phyloP scores from a whole-genome alignment of 2,329 filamentous ascomycete species.

The Neocatenulostroma microsporum region DNA sequence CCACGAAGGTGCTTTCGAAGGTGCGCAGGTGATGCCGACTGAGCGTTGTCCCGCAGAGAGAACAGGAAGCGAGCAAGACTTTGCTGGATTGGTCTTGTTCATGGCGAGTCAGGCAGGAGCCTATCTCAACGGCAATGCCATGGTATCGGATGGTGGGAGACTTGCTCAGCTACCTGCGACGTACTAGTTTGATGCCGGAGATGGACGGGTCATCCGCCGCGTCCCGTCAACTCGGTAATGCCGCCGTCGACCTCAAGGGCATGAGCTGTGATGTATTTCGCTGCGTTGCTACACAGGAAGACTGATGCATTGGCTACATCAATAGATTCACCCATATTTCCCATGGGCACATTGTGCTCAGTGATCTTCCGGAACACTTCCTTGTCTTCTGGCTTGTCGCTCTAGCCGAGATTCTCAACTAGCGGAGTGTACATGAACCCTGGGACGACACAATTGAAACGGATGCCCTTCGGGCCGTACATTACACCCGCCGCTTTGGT shows the following conservation, averaged over 20 bases:
- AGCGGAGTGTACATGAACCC: constrained; percentile 52
- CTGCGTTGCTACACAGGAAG: constrained; percentile 75
- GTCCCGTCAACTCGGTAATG: constrained; percentile 22
- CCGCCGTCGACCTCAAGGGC: constrained; percentile 45
- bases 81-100: constrained; percentile 59
- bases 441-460: constrained; percentile 49
- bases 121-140: constrained; percentile 57
- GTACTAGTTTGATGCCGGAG: constrained; percentile 38
- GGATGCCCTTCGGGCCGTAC: constrained; percentile 38
- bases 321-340: constrained; percentile 50
- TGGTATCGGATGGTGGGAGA: constrained; percentile 57
- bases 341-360: constrained; percentile 52
- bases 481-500: constrained; percentile 35
- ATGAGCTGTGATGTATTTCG: constrained; percentile 77
- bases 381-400: constrained; percentile 39
- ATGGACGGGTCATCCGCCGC: constrained; percentile 9
- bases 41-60: constrained; percentile 50
- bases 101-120: constrained; percentile 57
- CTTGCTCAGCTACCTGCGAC: constrained; percentile 49
- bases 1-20: constrained; percentile 27
- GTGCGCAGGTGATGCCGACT: constrained; percentile 47
- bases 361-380: constrained; percentile 47
- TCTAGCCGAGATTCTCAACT: constrained; percentile 37
- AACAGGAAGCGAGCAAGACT: constrained; percentile 54
- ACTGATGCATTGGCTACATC: constrained; percentile 77